Base-by-base conservation (phyloP, 768 basidiomycete species). In the Tricholoma furcatifolium region DNA sequence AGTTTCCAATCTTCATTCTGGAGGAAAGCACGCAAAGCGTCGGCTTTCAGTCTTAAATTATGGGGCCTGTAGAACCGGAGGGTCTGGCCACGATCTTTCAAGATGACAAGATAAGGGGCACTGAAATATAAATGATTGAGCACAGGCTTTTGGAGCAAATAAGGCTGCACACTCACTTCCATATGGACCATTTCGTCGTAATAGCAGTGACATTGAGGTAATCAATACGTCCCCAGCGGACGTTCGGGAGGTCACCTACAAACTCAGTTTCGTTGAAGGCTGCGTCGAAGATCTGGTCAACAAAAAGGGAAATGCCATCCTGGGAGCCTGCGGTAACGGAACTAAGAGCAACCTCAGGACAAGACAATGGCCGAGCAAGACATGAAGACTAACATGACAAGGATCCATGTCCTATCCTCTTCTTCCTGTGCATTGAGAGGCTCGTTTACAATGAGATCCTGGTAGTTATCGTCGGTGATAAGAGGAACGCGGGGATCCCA, bases 141-240 rank as follows among this genome's bases (percentile, higher is more conserved):
- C 52, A 51, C 11, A 4, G 52, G 18, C 14, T 9, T 40, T 21
- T n/a, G 47, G 30, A 42, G 12, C 9, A 45, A 53, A 0, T 47
- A 57, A 36, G 35, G 15, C 59, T 23, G 78, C 84, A 54, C 65
- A 93, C 93, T 81, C 65, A 93, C 93, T 81, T 79, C 90, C 91
- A 94, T 43, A 95, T 67, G 32, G 67, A 74, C 93, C 93, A 96
- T 63, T 87, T 88, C 2, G 91, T 92, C 51, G 92, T 94, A 51
- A 93, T 68, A 48, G 76, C 70, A 3, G 90, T 93, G 57, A 94
- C 92, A 56, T 87, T 85, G 57, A 93, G 71, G 67, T 93, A 96
- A 72, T 95, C 91, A 53, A 96, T 83, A 55, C 93, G 83, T 46
- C 83, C 93, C 80, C 87, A 95, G 52, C 81, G 84, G 51, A 94